These are phyloP conservation scores for Poa annua DNA, from an alignment of 176 grass and related monocot genomes.

Conservation along the genomic window DNA sequence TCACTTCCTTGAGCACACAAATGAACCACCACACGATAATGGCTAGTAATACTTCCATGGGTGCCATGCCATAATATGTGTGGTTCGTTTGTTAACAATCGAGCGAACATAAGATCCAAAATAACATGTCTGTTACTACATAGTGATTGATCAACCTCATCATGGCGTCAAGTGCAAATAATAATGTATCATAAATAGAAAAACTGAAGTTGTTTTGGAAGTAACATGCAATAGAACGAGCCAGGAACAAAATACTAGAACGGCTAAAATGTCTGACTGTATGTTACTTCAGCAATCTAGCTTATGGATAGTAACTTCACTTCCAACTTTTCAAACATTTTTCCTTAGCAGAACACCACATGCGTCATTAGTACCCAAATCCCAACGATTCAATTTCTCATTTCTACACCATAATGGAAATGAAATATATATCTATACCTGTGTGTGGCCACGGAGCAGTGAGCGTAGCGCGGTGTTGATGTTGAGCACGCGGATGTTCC, in stretches of 20 bases:
- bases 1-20: background rate
- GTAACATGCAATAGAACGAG: slow-evolving; percentile 4
- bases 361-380: background rate
- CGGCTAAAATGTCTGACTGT: background rate
- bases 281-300: background rate
- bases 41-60: background rate
- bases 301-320: background rate
- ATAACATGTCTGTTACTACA: background rate
- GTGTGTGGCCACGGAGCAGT: slow-evolving; percentile 90
- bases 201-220: background rate
- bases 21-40: background rate
- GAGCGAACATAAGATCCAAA: background rate
- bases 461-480: slow-evolving; percentile 95
- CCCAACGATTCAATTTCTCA: slow-evolving; percentile 1
- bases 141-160: slow-evolving; percentile 2
- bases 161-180: slow-evolving; percentile 12
- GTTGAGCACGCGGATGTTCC: slow-evolving; percentile 91
- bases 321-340: slow-evolving; percentile 2
- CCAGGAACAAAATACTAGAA: background rate
- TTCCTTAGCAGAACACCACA: slow-evolving; percentile 11
- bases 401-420: slow-evolving; percentile 7
- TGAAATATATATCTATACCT: slow-evolving; percentile 57
- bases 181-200: slow-evolving; percentile 6
- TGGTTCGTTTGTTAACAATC: background rate
- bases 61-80: background rate